Percentiles rank a stretch among this genome's conserved stretches.
Conservation (phyloP, 805 yeast species). For the Metschnikowia orientalis region DNA sequence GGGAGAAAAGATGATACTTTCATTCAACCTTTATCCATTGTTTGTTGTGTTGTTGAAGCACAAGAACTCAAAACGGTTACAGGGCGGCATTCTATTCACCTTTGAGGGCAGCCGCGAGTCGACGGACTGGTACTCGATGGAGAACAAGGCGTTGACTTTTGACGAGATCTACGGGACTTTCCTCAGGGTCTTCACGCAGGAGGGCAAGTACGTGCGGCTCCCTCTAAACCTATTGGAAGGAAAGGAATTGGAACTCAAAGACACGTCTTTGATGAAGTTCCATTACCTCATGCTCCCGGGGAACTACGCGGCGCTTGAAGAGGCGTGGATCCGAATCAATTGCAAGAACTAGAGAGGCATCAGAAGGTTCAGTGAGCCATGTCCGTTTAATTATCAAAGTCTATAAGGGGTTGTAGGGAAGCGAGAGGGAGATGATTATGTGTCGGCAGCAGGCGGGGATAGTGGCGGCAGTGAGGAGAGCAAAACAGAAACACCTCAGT, state of each 20-base stretch:
- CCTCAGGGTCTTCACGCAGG: slow-evolving; percentile 14
- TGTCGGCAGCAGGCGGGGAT: too few species aligned
- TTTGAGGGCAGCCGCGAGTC: slow-evolving; percentile 12
- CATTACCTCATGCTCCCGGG: slow-evolving; percentile 18
- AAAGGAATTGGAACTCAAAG: slow-evolving; percentile 9
- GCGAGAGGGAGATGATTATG: too few species aligned
- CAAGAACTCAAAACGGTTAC: slow-evolving; percentile 68
- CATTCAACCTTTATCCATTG: slow-evolving; percentile 79
- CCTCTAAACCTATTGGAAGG: slow-evolving; percentile 16
- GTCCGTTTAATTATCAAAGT: too few species aligned
- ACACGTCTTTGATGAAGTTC: slow-evolving; percentile 14
- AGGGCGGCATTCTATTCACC: slow-evolving; percentile 46
- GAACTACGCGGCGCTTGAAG: slow-evolving; percentile 8
- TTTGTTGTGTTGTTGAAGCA: slow-evolving; percentile 75
- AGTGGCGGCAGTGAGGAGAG: too few species aligned
- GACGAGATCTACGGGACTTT: slow-evolving; percentile 34
- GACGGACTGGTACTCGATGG: slow-evolving; percentile 27
- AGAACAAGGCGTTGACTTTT: slow-evolving; percentile 36
- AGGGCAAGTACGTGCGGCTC: slow-evolving; percentile 15
- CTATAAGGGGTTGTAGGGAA: too few species aligned
- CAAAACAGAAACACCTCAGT: too few species aligned
- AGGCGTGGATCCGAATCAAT: slow-evolving; percentile 7
- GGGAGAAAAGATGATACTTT: slow-evolving; percentile 57
- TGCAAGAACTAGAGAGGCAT: too few species aligned
- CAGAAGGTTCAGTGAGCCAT: too few species aligned